Base-by-base conservation (phyloP, 2,329 filamentous ascomycete genomes). In the Nakataea oryzae region DNA sequence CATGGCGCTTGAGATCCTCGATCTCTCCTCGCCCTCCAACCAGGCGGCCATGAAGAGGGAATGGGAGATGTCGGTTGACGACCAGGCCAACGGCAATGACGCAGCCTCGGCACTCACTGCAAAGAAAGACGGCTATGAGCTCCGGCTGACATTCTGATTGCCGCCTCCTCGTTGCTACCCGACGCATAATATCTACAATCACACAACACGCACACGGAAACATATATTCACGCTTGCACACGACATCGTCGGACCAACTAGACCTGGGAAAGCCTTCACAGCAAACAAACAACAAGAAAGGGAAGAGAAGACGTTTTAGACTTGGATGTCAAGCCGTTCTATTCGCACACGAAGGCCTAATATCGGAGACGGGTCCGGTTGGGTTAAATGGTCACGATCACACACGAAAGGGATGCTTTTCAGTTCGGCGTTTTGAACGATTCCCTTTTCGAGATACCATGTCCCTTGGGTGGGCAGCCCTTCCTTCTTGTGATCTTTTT, bases 1-100 rank as follows among this genome's bases (percentile, higher is more conserved):
- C 70, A 95, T 97, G 88, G 84, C 87, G 63, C 81, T 90, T 63
- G 87, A 95, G 67, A 79, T 90, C 55, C 71, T 73, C 24, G 79
- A 83, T 67, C 73, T 30, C n/a, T 29, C 54, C 13, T 56, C 26
- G n/a, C 32, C 66, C 68, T 54, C 67, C 68, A 9, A 63, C 72
- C 12, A 68, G 72, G 5, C 74, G 21, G 62, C 77, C 32, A 68
- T 77, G 54, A 86, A 86, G 69, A 74, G 78, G 47, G 84, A 86
- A 66, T 86, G 83, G 83, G 83, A 86, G 62, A 86, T 86, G 83
- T 76, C 78, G 2, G 71, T 86, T 30, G 84, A 86, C 62, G 74
- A 71, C 17, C 69, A 71, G n/a, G 69, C 67, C 6, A 77, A 78
- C 50, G 67, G 69, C 57, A 59, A 24, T 57, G 75, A 78, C 50